A percentile compares a stretch with the other conserved stretches of the same genome.
Conservation (phyloP, 2,329 filamentous ascomycete species). For the Hypoxylon sp. region DNA sequence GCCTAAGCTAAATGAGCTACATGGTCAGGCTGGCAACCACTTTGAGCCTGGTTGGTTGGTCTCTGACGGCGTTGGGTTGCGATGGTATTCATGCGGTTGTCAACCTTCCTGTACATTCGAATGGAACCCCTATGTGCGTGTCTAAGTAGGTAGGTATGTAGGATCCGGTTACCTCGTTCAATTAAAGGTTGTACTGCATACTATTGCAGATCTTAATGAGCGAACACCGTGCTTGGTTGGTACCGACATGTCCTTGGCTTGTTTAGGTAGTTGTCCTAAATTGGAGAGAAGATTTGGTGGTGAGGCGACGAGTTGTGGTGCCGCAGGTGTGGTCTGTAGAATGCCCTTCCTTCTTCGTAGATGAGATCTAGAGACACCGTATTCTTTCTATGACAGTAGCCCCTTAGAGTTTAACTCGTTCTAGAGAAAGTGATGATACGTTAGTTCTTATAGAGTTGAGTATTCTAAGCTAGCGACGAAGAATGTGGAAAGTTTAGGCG, state of each 20-base stretch:
- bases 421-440: no score
- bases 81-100: no score
- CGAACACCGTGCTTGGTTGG: slow-evolving; percentile 6
- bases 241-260: background rate
- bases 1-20: no score
- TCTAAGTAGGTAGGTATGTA: background rate
- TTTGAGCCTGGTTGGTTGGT: slow-evolving; percentile 2
- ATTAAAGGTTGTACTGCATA: slow-evolving; percentile 6
- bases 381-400: no score
- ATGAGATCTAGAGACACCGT: no score
- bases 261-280: slow-evolving; percentile 11
- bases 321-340: slow-evolving; percentile 5
- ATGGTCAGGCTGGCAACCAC: background rate
- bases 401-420: no score
- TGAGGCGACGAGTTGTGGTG: background rate
- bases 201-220: slow-evolving; percentile 2
- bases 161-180: background rate
- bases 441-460: no score
- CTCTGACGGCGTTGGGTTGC: no score
- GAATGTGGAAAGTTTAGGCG: no score
- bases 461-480: no score
- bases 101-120: background rate
- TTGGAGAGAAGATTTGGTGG: background rate
- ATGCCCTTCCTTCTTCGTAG: background rate
- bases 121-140: background rate